A percentile compares a stretch with the other conserved stretches of the same genome.
These are phyloP conservation scores for Monilinia fructigena DNA, from an alignment of 2,329 filamentous ascomycete species.

Conservation along the genomic window DNA sequence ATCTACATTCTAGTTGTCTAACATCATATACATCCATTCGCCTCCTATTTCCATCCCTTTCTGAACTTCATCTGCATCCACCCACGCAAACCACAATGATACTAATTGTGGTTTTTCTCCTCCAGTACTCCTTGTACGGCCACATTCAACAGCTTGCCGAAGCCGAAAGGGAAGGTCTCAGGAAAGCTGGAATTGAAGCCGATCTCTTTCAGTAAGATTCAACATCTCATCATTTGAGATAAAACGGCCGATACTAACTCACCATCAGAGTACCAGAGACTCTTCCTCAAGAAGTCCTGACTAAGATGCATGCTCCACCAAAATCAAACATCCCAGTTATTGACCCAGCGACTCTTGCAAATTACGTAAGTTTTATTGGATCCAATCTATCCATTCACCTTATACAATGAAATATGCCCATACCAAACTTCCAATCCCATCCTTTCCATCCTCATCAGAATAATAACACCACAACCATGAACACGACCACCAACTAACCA, in stretches of 20 bases:
- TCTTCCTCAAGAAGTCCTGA: slow-evolving; percentile 75
- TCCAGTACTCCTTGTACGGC: slow-evolving; percentile 89
- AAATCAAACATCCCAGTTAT: slow-evolving; percentile 70
- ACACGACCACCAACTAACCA: not conserved
- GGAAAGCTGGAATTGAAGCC: slow-evolving; percentile 77
- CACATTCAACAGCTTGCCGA: slow-evolving; percentile 82
- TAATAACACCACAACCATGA: not conserved
- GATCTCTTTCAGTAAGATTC: slow-evolving; percentile 60
- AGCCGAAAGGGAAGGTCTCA: slow-evolving; percentile 87
- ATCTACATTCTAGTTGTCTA: not conserved
- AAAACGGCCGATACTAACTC: not conserved
- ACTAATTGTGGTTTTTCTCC: slow-evolving; percentile 4
- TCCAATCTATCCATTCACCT: no score
- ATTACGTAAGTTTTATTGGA: slow-evolving; percentile 49
- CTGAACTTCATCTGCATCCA: not conserved
- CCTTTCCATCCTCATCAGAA: not conserved
- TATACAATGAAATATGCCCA: not conserved
- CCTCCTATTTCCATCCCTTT: not conserved
- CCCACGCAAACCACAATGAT: not conserved
- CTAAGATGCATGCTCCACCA: slow-evolving; percentile 85
- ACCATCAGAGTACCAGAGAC: slow-evolving; percentile 69
- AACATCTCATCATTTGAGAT: slow-evolving; percentile 4
- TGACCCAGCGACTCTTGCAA: slow-evolving; percentile 57
- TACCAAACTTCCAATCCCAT: not conserved
- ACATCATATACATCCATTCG: not conserved